Evolutionary conservation across 371 early-diverging fungal genomes (phyloP).

Genomic region (Apophysomyces sp.): DNA sequence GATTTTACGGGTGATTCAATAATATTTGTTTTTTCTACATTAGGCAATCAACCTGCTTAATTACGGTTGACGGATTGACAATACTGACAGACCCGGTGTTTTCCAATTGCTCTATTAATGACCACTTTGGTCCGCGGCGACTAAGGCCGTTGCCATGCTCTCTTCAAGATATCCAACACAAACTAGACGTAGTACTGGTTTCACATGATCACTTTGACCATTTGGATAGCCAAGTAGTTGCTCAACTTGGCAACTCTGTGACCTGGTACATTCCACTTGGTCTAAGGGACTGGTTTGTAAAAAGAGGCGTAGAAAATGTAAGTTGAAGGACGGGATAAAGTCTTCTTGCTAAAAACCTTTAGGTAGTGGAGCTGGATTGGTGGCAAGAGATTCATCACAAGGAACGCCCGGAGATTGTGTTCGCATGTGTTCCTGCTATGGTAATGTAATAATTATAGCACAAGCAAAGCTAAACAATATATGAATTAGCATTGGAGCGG

Average conservation of each 20-base stretch:
- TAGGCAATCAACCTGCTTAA: constrained; percentile 63
- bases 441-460: constrained; percentile 9
- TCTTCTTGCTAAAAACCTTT: not conserved
- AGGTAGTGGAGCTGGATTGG: constrained; percentile 66
- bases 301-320: constrained; percentile 55
- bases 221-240: constrained; percentile 50
- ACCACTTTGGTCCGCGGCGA: constrained; percentile 53
- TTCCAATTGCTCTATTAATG: constrained; percentile 38
- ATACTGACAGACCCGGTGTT: constrained; percentile 67
- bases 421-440: constrained; percentile 58
- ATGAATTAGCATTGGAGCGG: constrained; percentile 52
- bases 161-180: constrained; percentile 41
- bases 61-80: constrained; percentile 55
- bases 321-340: not conserved
- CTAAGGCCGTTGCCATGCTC: constrained; percentile 50
- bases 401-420: constrained; percentile 36
- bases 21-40: not conserved
- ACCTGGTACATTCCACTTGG: constrained; percentile 69
- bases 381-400: constrained; percentile 59
- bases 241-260: constrained; percentile 48
- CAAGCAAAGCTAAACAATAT: not conserved
- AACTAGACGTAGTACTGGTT: constrained; percentile 56
- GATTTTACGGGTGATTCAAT: not conserved
- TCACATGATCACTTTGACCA: constrained; percentile 62
- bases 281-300: constrained; percentile 51